Percentiles rank a stretch among this genome's conserved stretches.
Conservation (phyloP, 768 basidiomycete species). For the Boletus rubescentipes region DNA sequence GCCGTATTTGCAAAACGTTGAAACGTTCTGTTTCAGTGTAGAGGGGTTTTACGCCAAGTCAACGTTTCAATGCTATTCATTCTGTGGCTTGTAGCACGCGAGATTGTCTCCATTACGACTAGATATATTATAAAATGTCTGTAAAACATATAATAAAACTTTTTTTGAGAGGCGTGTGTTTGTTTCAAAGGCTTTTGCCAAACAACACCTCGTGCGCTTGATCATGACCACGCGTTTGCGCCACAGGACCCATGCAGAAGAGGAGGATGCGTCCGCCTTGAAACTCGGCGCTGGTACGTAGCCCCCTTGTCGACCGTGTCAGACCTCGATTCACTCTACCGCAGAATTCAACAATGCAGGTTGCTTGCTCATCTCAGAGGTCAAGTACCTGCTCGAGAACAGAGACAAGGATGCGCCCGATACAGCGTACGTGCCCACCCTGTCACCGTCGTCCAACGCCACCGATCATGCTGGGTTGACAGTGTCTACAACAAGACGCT, state of each 20-base stretch:
- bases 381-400: conserved; percentile 87
- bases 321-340: not conserved
- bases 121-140: conserved; percentile 38
- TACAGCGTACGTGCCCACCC: conserved; percentile 57
- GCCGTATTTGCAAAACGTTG: not conserved
- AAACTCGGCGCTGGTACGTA: conserved; percentile 72
- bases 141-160: conserved; percentile 36
- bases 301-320: not conserved
- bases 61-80: conserved; percentile 29
- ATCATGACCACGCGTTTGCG: conserved; percentile 58
- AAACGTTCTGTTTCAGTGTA: conserved; percentile 9
- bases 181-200: conserved; percentile 34
- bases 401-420: conserved; percentile 86
- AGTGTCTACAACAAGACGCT: conserved; percentile 93
- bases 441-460: not conserved
- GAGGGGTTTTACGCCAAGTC: conserved; percentile 21
- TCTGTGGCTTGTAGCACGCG: conserved; percentile 26
- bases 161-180: conserved; percentile 15
- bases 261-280: conserved; percentile 82
- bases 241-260: conserved; percentile 65
- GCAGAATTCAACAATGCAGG: conserved; percentile 90
- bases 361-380: conserved; percentile 88
- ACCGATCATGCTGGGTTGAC: not conserved
- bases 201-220: conserved; percentile 44
- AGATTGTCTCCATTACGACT: conserved; percentile 28